Base-by-base conservation (phyloP, 2,329 filamentous ascomycete species). In the Aureobasidium sp. region DNA sequence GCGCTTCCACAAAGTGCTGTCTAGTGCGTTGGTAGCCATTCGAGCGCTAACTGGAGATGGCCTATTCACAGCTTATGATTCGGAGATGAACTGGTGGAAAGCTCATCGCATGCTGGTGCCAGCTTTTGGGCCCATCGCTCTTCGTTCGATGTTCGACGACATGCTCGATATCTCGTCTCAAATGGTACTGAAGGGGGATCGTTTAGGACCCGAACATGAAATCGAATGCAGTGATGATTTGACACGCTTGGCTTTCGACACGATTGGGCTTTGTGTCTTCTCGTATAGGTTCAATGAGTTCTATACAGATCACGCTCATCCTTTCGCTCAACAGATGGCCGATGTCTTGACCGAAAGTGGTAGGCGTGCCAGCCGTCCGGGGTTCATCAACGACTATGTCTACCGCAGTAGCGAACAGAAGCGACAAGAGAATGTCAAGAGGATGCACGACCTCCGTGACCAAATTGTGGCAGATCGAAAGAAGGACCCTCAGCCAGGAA, bases 51-150 rank as follows among this genome's bases (percentile, higher is more conserved):
- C 37, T n/a, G 37, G 37, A 27, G 51, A 55, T 23, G 51, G 51
- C 34, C 15, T 55, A 9, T 55, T 55, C 36, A 56, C 34, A 36
- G 51, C 51, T 10, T 55, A 37, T 27, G 34, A 37, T 26, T 27
- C 34, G 2, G 51, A 51, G 47, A 20, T 36, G 34, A 55, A 76
- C 27, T 78, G 75, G 76, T 59, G 64, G 15, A 59, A 66, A 34
- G 71, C 73, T 5, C 79, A 81, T 65, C 74, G 78, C 0, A 68
- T 76, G 5, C 68, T 80, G 3, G 71, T 80, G 53, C 78, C 79
- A 2, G 76, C 76, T 0, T 79, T 81, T 66, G 79, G 79, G 0
- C 77, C 78, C 0, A 66, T 79, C n/a, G 70, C 71, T 29, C 76
- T 80, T 46, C 69, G 73, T 32, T 70, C 69, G 26, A 79, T 79